Evolutionary conservation across 1,139 yeast species (phyloP).

Genomic region (Blastobotrys elegans): DNA sequence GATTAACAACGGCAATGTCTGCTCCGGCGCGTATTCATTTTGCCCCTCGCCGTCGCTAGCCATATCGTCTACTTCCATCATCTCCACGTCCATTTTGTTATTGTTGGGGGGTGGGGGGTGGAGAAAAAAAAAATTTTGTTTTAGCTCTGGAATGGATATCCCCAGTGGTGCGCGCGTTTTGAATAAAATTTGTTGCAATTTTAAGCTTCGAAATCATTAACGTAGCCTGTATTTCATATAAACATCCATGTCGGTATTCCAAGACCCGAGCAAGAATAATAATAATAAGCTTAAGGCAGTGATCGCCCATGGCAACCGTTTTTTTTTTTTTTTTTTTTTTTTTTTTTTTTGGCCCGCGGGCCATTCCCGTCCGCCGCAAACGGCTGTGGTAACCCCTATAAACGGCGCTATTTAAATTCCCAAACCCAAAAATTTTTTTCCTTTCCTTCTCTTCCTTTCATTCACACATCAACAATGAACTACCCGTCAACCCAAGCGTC

Average conservation of each 20-base stretch:
- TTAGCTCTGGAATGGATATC: background rate
- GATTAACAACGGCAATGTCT: slow-evolving; percentile 14
- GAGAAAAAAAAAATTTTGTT: background rate
- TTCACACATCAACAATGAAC: slow-evolving; percentile 22
- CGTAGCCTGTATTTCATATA: no score
- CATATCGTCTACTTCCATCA: slow-evolving; percentile 12
- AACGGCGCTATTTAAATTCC: background rate
- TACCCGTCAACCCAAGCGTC: slow-evolving; percentile 45
- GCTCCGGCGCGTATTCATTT: background rate
- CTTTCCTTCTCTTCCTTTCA: background rate
- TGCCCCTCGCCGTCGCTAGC: background rate
- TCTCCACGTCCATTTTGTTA: slow-evolving; percentile 10
- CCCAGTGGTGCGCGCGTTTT: no score
- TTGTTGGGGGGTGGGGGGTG: background rate
- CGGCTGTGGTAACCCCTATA: no score
- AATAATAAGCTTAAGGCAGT: no score
- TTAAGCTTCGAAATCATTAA: no score
- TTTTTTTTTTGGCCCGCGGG: no score
- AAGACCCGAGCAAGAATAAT: no score
- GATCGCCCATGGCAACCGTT: no score
- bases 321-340: no score
- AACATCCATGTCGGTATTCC: no score
- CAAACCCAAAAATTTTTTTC: background rate
- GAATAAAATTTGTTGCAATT: no score
- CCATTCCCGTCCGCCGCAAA: background rate